A percentile compares a stretch with the other conserved stretches of the same genome.
These are phyloP conservation scores for Glycine soja DNA, from an alignment of 306 rosid genomes.

Conservation along the genomic window DNA sequence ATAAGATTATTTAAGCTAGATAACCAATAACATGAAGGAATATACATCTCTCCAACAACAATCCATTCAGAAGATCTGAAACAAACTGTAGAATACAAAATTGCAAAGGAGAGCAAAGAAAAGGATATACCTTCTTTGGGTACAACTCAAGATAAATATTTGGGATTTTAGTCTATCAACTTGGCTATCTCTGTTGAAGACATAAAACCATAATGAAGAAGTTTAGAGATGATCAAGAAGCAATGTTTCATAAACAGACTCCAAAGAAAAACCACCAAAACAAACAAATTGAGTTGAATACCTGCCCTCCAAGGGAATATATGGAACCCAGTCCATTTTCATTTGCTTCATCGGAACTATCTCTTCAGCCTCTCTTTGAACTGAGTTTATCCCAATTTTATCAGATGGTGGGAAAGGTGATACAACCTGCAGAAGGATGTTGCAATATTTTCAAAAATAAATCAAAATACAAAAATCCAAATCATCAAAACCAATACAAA, in stretches of 20 bases:
- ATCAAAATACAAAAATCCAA: neutral
- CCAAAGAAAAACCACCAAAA: conserved; percentile 32
- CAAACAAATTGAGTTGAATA: conserved; percentile 43
- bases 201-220: conserved; percentile 36
- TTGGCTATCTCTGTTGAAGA: conserved; percentile 69
- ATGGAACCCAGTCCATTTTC: conserved; percentile 99
- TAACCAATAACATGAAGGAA: neutral
- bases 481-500: conserved; percentile 6
- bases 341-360: conserved; percentile 93
- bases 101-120: neutral
- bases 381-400: conserved; percentile 89
- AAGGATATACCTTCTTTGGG: conserved; percentile 78
- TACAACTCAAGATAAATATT: conserved; percentile 86
- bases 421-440: conserved; percentile 59
- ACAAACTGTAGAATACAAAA: conserved; percentile 1
- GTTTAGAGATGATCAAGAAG: conserved; percentile 31
- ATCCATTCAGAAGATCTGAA: neutral
- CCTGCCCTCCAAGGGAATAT: conserved; percentile 74
- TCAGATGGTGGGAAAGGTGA: conserved; percentile 93
- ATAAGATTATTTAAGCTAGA: neutral
- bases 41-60: neutral
- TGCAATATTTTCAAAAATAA: neutral
- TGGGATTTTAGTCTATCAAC: conserved; percentile 69
- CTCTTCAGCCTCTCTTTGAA: conserved; percentile 91
- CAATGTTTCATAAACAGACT: conserved; percentile 11